Conservation (phyloP, 176 grass and related monocot species). For the Puccinellia tenuiflora region DNA sequence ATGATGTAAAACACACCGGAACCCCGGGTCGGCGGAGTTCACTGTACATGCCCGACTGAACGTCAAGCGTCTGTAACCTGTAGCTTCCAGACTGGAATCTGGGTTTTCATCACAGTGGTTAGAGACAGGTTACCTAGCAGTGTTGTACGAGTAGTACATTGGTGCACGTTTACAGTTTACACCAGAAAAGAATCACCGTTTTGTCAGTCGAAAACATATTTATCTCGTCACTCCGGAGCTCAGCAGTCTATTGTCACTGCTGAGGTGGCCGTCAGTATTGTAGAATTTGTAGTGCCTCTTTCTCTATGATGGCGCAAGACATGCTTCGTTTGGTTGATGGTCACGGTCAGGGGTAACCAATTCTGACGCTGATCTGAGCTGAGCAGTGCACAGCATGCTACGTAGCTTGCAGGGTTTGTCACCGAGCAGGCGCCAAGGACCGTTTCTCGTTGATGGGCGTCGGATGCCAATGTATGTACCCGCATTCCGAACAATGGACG, state of each 20-base stretch:
- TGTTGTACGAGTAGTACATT: constrained; percentile 2
- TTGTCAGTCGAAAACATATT: not conserved
- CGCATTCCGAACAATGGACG: not conserved
- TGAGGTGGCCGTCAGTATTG: not conserved
- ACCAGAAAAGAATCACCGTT: not conserved
- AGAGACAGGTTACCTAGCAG: not conserved
- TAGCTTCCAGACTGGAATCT: not conserved
- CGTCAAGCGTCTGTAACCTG: not conserved
- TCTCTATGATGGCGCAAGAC: not conserved
- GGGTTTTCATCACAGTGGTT: not conserved
- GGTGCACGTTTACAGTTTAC: not conserved
- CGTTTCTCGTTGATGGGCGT: not conserved
- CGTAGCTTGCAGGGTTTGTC: constrained; percentile 8
- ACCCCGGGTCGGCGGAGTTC: not conserved
- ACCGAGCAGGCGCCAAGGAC: not conserved
- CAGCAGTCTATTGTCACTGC: not conserved
- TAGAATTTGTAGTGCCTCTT: too few relatives aligned
- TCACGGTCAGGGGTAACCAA: not conserved
- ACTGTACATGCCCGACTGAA: not conserved
- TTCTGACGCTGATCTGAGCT: not conserved
- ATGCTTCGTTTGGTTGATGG: constrained; percentile 9
- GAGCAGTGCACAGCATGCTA: not conserved
- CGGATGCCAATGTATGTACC: not conserved
- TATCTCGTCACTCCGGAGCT: not conserved
- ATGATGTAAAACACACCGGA: not conserved